Percentiles rank a stretch among this genome's conserved stretches.
Conservation (phyloP, 148 eudicot genomes). For the Beta vulgaris region DNA sequence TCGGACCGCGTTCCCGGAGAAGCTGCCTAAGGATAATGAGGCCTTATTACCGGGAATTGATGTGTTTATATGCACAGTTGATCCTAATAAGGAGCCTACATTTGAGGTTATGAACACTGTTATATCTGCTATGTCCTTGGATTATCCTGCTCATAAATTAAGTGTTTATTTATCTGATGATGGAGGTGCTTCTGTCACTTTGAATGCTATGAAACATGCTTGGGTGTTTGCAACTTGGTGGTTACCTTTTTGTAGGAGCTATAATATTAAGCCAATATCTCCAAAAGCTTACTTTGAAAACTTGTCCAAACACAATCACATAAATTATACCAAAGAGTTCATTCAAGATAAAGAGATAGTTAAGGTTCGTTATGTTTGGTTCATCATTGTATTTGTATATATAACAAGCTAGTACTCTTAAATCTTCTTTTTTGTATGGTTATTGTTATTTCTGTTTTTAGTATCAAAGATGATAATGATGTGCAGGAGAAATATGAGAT, state of each 20-base stretch:
- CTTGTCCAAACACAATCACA: neutral
- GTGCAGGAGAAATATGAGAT: slow-evolving; percentile 47
- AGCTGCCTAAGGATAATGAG: slow-evolving; percentile 31
- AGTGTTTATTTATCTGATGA: slow-evolving; percentile 57
- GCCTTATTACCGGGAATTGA: slow-evolving; percentile 45
- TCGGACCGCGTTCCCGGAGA: slow-evolving; percentile 38
- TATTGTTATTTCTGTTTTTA: no score
- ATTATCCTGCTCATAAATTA: slow-evolving; percentile 48
- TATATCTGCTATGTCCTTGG: slow-evolving; percentile 56
- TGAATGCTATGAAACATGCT: slow-evolving; percentile 45
- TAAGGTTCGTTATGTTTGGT: slow-evolving; percentile 29
- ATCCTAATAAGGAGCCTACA: slow-evolving; percentile 48
- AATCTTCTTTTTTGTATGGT: no score
- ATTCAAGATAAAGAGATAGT: slow-evolving; percentile 34
- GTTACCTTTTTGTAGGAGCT: slow-evolving; percentile 51
- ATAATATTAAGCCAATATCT: slow-evolving; percentile 40
- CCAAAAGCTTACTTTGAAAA: slow-evolving; percentile 49
- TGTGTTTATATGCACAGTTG: slow-evolving; percentile 59
- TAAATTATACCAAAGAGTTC: slow-evolving; percentile 29
- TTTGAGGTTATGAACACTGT: slow-evolving; percentile 60
- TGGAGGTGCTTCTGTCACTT: slow-evolving; percentile 44
- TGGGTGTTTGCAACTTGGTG: slow-evolving; percentile 46
- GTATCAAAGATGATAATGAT: no score
- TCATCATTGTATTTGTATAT: neutral
- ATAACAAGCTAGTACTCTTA: no score